Percentiles rank a stretch among this genome's conserved stretches.
phyloP scores from a whole-genome alignment of 371 early-diverging fungal species.

The Nematocida displodere region DNA sequence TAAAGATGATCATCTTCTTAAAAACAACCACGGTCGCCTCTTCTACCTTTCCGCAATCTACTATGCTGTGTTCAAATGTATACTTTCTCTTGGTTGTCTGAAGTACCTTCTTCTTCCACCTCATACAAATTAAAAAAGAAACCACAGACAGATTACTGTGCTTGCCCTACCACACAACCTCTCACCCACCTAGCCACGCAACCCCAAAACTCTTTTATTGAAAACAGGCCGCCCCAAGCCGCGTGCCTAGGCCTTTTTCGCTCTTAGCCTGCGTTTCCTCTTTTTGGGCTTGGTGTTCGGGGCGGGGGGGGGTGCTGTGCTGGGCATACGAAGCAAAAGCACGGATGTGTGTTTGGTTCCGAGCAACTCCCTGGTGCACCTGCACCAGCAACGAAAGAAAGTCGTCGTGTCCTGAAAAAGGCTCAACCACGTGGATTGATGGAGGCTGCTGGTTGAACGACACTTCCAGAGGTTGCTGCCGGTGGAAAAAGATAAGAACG shows the following conservation, averaged over 20 bases:
- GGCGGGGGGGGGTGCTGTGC: too few species aligned
- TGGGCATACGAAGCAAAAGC: too few species aligned
- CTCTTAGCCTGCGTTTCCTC: too few species aligned
- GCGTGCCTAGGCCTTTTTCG: too few species aligned
- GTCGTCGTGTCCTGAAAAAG: not conserved
- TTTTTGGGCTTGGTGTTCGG: too few species aligned
- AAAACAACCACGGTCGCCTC: conserved; percentile 1
- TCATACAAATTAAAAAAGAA: conserved; percentile 45
- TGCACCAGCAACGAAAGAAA: conserved; percentile 20
- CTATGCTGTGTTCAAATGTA: not conserved
- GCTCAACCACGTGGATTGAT: not conserved
- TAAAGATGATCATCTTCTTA: conserved; percentile 17
- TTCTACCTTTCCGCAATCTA: not conserved
- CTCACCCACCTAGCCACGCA: too few species aligned
- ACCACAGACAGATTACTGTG: not conserved
- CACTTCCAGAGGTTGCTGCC: conserved; percentile 4
- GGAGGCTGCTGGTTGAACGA: conserved; percentile 17
- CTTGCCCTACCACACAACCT: not conserved
- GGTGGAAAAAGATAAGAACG: conserved; percentile 23
- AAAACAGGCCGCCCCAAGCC: too few species aligned
- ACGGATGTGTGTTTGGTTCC: conserved; percentile 20
- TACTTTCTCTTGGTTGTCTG: not conserved
- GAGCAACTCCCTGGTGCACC: conserved; percentile 21
- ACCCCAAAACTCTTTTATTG: too few species aligned
- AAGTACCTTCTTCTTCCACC: conserved; percentile 19